A percentile compares a stretch with the other conserved stretches of the same genome.
These are phyloP conservation scores for Straminergon stramineum DNA, from an alignment of 225 moss, liverwort and hornwort genomes.

Conservation along the genomic window DNA sequence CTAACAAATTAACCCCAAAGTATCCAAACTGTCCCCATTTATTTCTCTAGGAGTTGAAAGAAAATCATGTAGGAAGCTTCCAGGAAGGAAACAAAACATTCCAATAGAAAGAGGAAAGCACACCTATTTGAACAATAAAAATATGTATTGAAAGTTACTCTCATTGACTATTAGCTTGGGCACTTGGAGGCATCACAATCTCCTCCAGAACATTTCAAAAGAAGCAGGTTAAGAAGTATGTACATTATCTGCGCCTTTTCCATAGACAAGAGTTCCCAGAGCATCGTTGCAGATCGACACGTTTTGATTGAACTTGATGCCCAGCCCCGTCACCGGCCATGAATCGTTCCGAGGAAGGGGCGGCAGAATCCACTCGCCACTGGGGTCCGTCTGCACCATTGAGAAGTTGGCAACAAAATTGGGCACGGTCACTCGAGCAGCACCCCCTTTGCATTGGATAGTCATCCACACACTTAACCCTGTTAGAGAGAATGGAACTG, in stretches of 20 bases:
- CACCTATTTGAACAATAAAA: not conserved
- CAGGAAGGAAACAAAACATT: not conserved
- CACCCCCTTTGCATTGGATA: constrained; percentile 46
- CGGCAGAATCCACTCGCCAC: constrained; percentile 25
- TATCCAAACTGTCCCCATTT: not conserved
- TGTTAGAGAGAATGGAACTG: not conserved
- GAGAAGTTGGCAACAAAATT: constrained; percentile 28
- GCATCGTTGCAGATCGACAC: constrained; percentile 36
- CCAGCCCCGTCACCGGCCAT: constrained; percentile 21
- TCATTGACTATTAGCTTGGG: not conserved
- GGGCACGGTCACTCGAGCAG: constrained; percentile 34
- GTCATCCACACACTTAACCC: constrained; percentile 33
- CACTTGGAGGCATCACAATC: not conserved
- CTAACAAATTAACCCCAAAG: not conserved
- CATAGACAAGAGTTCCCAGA: constrained; percentile 30
- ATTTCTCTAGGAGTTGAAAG: not conserved
- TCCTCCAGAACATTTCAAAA: not conserved
- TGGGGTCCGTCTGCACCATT: constrained; percentile 22
- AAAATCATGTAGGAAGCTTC: not conserved
- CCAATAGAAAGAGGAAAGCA: not conserved
- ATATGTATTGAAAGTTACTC: not conserved
- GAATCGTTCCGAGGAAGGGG: constrained; percentile 17
- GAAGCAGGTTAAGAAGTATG: not conserved
- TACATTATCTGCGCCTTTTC: constrained; percentile 55
- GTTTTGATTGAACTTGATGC: constrained; percentile 38